Evolutionary conservation across 768 basidiomycete species (phyloP).

Genomic region (Boletellus ananas): DNA sequence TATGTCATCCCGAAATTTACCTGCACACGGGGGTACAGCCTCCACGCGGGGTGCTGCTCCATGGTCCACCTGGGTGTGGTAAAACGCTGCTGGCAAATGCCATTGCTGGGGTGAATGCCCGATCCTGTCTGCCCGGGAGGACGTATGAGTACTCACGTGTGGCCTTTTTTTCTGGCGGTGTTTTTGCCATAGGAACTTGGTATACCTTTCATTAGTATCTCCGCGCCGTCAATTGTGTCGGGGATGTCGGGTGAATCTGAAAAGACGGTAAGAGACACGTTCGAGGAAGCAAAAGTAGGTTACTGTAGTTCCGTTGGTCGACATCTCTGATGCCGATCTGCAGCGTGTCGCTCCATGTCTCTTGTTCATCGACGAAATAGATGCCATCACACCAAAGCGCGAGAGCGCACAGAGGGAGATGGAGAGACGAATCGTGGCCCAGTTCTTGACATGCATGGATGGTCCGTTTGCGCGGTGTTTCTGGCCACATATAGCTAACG

Average conservation of each 20-base stretch:
- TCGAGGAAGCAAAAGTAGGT: slow-evolving; percentile 90
- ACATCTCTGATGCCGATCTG: not conserved
- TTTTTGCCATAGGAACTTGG: slow-evolving; percentile 66
- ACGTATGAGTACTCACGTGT: not conserved
- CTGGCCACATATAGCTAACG: not conserved
- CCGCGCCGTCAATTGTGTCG: slow-evolving; percentile 93
- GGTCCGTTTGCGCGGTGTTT: slow-evolving; percentile 43
- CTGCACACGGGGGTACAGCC: slow-evolving; percentile 89
- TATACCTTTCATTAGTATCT: slow-evolving; percentile 89
- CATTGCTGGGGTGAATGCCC: slow-evolving; percentile 77
- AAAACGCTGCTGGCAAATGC: slow-evolving; percentile 94
- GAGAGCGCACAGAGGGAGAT: slow-evolving; percentile 98
- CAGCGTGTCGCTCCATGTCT: slow-evolving; percentile 90
- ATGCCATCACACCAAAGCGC: slow-evolving; percentile 95
- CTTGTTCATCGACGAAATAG: slow-evolving; percentile 96
- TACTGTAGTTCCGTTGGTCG: not conserved
- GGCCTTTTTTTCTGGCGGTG: not conserved
- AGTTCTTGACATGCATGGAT: slow-evolving; percentile 98
- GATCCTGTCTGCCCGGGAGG: not conserved
- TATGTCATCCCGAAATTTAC: slow-evolving; percentile 95
- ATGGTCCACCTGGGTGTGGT: slow-evolving; percentile 96
- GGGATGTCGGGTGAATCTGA: slow-evolving; percentile 99
- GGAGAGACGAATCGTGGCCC: slow-evolving; percentile 96
- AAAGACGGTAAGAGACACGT: slow-evolving; percentile 92
- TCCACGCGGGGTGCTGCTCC: slow-evolving; percentile 86